phyloP scores from a whole-genome alignment of 1,139 yeast species.

The Spencermartinsiella ligniputridi region DNA sequence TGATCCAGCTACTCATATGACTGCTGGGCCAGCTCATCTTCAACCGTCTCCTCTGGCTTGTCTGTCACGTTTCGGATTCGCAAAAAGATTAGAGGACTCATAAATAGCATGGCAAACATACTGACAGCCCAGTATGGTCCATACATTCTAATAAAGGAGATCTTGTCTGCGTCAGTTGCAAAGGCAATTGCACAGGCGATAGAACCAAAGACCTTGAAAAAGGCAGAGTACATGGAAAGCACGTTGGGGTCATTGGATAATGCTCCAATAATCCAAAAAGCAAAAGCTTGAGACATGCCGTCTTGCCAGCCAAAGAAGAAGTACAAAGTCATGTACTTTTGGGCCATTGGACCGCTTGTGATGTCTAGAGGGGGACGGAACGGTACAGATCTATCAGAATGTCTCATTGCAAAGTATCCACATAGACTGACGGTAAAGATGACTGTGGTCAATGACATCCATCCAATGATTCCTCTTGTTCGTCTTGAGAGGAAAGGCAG shows the following conservation, averaged over 20 bases:
- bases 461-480: conserved; percentile 46
- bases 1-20: too few species aligned
- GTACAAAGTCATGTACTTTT: conserved; percentile 54
- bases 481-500: conserved; percentile 39
- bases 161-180: conserved; percentile 29
- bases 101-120: conserved; percentile 7
- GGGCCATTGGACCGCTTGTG: conserved; percentile 37
- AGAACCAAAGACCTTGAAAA: conserved; percentile 53
- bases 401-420: conserved; percentile 54
- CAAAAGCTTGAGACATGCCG: conserved; percentile 49
- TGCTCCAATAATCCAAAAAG: conserved; percentile 50
- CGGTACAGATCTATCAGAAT: conserved; percentile 46
- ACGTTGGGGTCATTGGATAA: conserved; percentile 51
- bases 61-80: conserved; percentile 6
- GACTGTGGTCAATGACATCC: conserved; percentile 38
- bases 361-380: conserved; percentile 40
- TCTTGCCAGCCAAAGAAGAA: conserved; percentile 53
- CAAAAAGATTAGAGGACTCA: conserved; percentile 9
- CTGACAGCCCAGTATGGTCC: conserved; percentile 11
- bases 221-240: conserved; percentile 50
- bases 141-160: conserved; percentile 10
- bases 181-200: conserved; percentile 55
- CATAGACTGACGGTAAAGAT: conserved; percentile 48
- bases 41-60: background rate
- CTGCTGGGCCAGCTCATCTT: too few species aligned